A percentile compares a stretch with the other conserved stretches of the same genome.
Conservation (phyloP, 164 flowering plant genomes). For the Hamamelis virginiana region DNA sequence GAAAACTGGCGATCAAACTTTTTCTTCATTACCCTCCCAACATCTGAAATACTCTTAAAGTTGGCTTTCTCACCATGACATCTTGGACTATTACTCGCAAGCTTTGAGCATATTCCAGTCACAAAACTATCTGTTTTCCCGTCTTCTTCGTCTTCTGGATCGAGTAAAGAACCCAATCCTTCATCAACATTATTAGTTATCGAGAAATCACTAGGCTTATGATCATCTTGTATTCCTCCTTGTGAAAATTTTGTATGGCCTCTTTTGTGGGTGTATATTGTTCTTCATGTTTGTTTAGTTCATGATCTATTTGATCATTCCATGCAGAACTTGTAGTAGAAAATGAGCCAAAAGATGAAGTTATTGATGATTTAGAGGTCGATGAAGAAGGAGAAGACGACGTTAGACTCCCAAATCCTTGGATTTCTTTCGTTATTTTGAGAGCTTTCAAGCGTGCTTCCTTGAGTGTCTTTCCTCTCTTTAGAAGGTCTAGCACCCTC, state of each 20-base stretch:
- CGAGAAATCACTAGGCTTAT: neutral
- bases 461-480: slow-evolving; percentile 33
- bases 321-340: slow-evolving; percentile 29
- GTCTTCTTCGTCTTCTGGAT: slow-evolving; percentile 16
- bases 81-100: slow-evolving; percentile 14
- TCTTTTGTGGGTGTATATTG: neutral
- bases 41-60: slow-evolving; percentile 31
- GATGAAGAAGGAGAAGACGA: slow-evolving; percentile 23
- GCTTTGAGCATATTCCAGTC: slow-evolving; percentile 27
- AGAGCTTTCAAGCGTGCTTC: slow-evolving; percentile 50
- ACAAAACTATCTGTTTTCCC: slow-evolving; percentile 12
- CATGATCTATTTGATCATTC: slow-evolving; percentile 20
- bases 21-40: slow-evolving; percentile 30
- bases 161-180: slow-evolving; percentile 28
- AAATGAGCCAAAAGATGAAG: slow-evolving; percentile 39
- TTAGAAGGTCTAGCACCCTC: slow-evolving; percentile 31
- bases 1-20: slow-evolving; percentile 37
- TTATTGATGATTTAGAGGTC: slow-evolving; percentile 19
- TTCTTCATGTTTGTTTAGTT: slow-evolving; percentile 14
- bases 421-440: slow-evolving; percentile 50
- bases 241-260: slow-evolving; percentile 1
- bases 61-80: slow-evolving; percentile 13
- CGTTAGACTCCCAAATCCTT: slow-evolving; percentile 52
- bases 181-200: slow-evolving; percentile 8
- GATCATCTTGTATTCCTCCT: slow-evolving; percentile 10